Evolutionary conservation across 495 filamentous ascomycete genomes (phyloP).

Genomic region (Chlorociboria aeruginascens): DNA sequence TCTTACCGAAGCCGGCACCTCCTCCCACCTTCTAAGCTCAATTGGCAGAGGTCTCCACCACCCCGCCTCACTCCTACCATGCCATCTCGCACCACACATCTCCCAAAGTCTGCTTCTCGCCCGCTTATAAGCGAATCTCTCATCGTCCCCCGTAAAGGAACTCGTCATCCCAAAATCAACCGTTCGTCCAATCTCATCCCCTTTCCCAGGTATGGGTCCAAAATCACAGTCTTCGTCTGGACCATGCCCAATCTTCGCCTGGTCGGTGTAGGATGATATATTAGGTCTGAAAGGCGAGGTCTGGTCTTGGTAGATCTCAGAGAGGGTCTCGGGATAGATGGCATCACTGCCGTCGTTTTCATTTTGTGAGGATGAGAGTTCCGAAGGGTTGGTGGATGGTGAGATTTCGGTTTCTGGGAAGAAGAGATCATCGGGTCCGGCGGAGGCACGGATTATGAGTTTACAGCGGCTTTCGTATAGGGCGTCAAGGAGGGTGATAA

Average conservation of each 20-base stretch:
- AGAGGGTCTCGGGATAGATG: constrained; percentile 53
- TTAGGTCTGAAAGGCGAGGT: constrained; percentile 62
- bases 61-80: constrained; percentile 34
- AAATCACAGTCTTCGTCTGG: constrained; percentile 29
- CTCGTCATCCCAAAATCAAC: constrained; percentile 42
- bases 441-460: constrained; percentile 42
- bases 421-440: constrained; percentile 53
- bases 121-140: constrained; percentile 59
- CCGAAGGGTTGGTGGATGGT: background rate
- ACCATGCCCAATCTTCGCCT: constrained; percentile 25
- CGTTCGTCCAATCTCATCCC: constrained; percentile 11
- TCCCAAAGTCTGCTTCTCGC: constrained; percentile 59
- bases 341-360: constrained; percentile 31
- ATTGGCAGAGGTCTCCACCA: constrained; percentile 55
- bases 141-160: constrained; percentile 59
- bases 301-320: constrained; percentile 58
- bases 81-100: constrained; percentile 54
- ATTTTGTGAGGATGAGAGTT: constrained; percentile 3
- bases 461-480: constrained; percentile 61
- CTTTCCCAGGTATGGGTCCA: constrained; percentile 17
- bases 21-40: constrained; percentile 49
- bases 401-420: constrained; percentile 40
- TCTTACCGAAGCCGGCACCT: constrained; percentile 13
- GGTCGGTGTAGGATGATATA: constrained; percentile 40
- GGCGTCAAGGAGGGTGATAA: constrained; percentile 62